phyloP scores from a whole-genome alignment of 129 eudicot genomes.

The Calendula officinalis region DNA sequence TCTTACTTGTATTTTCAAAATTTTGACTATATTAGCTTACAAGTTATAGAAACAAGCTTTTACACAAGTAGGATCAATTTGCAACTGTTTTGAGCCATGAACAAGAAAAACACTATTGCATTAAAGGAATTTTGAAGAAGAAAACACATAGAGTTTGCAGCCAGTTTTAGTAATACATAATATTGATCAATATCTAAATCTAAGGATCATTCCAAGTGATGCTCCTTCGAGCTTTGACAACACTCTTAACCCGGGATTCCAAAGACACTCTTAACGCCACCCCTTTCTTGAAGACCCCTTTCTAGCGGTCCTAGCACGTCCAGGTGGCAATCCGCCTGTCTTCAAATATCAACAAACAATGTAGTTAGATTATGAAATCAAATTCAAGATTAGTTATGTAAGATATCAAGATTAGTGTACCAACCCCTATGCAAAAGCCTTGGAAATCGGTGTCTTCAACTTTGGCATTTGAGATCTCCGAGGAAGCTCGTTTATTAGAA shows the following conservation, averaged over 20 bases:
- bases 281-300: conserved; percentile 42
- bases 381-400: not conserved
- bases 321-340: conserved; percentile 37
- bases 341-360: conserved; percentile 25
- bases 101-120: conserved; percentile 11
- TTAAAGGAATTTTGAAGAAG: not conserved
- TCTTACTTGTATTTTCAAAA: too few species aligned
- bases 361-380: conserved; percentile 22
- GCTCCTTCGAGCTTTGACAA: conserved; percentile 16
- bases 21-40: too few species aligned
- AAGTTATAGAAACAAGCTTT: too few species aligned
- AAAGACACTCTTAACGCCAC: conserved; percentile 10
- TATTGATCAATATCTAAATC: conserved; percentile 16
- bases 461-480: conserved; percentile 34
- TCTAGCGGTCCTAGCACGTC: conserved; percentile 30
- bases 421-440: conserved; percentile 70
- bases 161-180: conserved; percentile 7
- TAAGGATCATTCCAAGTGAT: not conserved
- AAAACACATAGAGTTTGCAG: conserved; percentile 4
- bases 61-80: too few species aligned
- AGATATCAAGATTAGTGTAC: conserved; percentile 14
- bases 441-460: conserved; percentile 27
- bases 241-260: not conserved
- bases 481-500: conserved; percentile 50
- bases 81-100: not conserved